These are phyloP conservation scores for Sedum album DNA, from an alignment of 164 flowering plant genomes.

Conservation along the genomic window DNA sequence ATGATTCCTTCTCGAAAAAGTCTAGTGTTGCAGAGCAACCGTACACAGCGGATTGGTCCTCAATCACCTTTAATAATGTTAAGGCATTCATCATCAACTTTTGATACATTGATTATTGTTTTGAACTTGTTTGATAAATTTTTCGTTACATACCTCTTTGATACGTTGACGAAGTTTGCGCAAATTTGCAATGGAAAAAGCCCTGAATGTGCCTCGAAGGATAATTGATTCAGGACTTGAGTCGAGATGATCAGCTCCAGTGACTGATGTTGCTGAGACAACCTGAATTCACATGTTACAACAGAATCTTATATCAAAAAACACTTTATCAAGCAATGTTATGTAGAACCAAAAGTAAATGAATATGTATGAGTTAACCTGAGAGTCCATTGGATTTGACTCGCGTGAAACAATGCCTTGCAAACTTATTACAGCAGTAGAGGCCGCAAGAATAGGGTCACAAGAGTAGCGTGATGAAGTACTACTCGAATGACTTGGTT, in stretches of 20 bases:
- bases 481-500: constrained; percentile 51
- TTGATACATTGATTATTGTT: background rate
- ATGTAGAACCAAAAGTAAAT: background rate
- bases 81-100: background rate
- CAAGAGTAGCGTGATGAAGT: constrained; percentile 26
- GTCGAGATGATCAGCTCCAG: constrained; percentile 45
- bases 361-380: constrained; percentile 20
- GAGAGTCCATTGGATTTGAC: constrained; percentile 57
- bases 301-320: background rate
- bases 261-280: constrained; percentile 67
- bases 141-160: constrained; percentile 30
- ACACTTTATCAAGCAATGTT: background rate
- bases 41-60: constrained; percentile 50
- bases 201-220: constrained; percentile 81
- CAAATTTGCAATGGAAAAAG: constrained; percentile 64
- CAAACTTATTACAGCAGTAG: constrained; percentile 44
- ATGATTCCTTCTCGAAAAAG: constrained; percentile 44
- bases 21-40: constrained; percentile 43
- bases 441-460: constrained; percentile 60
- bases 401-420: constrained; percentile 72
- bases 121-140: background rate
- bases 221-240: constrained; percentile 40
- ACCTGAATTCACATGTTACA: constrained; percentile 37
- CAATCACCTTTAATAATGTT: constrained; percentile 41
- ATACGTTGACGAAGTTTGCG: constrained; percentile 48